phyloP scores from a whole-genome alignment of 2,329 filamentous ascomycete species.

The Aspergillus calidoustus region DNA sequence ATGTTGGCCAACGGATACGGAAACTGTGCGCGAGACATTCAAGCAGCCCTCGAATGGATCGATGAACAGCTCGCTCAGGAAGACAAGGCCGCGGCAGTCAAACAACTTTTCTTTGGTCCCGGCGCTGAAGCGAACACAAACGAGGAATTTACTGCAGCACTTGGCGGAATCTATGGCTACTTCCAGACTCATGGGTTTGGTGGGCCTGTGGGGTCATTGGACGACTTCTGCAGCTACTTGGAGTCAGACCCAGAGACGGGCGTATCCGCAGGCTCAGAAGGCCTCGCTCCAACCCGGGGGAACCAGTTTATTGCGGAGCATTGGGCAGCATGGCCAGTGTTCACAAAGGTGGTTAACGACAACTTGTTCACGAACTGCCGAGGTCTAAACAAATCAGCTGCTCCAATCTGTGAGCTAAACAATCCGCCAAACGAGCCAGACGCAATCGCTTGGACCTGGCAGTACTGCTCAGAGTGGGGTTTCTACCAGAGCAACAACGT shows the following conservation, averaged over 20 bases:
- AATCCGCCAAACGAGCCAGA: constrained; percentile 39
- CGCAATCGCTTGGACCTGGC: constrained; percentile 55
- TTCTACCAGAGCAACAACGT: constrained; percentile 56
- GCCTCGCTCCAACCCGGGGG: constrained; percentile 48
- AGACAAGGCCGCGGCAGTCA: constrained; percentile 46
- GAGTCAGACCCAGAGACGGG: constrained; percentile 48
- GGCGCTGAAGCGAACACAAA: constrained; percentile 53
- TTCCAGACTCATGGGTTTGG: constrained; percentile 53
- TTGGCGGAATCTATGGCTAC: constrained; percentile 45
- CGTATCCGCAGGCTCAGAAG: constrained; percentile 42
- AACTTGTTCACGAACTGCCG: constrained; percentile 49
- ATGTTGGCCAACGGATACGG: constrained; percentile 54
- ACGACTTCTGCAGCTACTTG: constrained; percentile 53
- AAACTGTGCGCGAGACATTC: constrained; percentile 57
- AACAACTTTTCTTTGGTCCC: constrained; percentile 54
- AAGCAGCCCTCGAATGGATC: constrained; percentile 55
- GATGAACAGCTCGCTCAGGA: constrained; percentile 50
- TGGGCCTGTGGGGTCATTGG: constrained; percentile 39
- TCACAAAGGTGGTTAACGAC: constrained; percentile 43
- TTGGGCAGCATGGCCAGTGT: constrained; percentile 48
- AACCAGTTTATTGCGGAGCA: constrained; percentile 47
- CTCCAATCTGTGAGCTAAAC: constrained; percentile 45
- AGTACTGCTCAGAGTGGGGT: constrained; percentile 59
- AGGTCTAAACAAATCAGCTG: constrained; percentile 27
- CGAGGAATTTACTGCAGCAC: constrained; percentile 52